Evolutionary conservation across 805 yeast genomes (phyloP).

Genomic region (Yamadazyma endophytica): DNA sequence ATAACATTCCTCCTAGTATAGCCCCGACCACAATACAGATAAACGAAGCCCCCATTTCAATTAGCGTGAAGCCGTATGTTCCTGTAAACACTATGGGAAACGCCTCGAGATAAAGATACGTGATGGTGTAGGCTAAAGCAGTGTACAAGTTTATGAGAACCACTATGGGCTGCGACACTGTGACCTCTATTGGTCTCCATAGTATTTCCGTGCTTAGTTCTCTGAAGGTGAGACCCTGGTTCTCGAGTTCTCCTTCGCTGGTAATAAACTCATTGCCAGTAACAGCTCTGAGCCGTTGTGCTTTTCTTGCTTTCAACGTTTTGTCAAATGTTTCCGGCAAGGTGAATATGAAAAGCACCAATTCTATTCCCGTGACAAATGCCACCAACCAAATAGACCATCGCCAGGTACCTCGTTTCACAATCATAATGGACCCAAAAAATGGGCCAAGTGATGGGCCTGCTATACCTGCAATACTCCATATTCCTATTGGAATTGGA

Average conservation of each 20-base stretch:
- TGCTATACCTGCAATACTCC: slow-evolving; percentile 51
- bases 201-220: slow-evolving; percentile 24
- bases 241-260: slow-evolving; percentile 33
- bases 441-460: slow-evolving; percentile 58
- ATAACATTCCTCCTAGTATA: slow-evolving; percentile 21
- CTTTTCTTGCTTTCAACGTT: slow-evolving; percentile 45
- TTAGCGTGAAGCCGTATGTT: slow-evolving; percentile 40
- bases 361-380: slow-evolving; percentile 17
- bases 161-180: slow-evolving; percentile 50
- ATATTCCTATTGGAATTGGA: slow-evolving; percentile 45
- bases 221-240: slow-evolving; percentile 12
- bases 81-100: slow-evolving; percentile 46
- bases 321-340: slow-evolving; percentile 49
- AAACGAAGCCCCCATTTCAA: slow-evolving; percentile 46
- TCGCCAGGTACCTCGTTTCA: slow-evolving; percentile 33
- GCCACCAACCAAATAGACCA: slow-evolving; percentile 52
- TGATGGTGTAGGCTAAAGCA: slow-evolving; percentile 47
- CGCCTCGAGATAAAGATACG: slow-evolving; percentile 51
- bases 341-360: slow-evolving; percentile 25
- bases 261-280: slow-evolving; percentile 44
- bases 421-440: slow-evolving; percentile 51
- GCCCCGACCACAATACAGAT: slow-evolving; percentile 46
- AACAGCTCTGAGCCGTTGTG: slow-evolving; percentile 38
- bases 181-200: slow-evolving; percentile 47
- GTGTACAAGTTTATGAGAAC: slow-evolving; percentile 48